A percentile compares a stretch with the other conserved stretches of the same genome.
These are phyloP conservation scores for Cicer judaicum DNA, from an alignment of 306 rosid species.

Conservation along the genomic window DNA sequence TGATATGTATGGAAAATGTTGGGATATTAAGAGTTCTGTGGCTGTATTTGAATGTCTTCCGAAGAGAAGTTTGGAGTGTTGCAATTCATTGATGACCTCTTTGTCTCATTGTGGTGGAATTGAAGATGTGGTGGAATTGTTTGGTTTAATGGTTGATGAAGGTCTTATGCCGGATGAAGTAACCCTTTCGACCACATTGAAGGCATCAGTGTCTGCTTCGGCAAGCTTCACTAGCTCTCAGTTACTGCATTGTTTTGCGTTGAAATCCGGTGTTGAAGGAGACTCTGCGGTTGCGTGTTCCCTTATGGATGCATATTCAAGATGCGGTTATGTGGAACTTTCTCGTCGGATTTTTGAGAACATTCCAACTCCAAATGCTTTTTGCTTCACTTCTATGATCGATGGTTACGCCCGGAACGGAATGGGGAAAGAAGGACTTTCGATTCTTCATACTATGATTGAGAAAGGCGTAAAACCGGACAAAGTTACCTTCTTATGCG, in stretches of 20 bases:
- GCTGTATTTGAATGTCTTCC: slow-evolving; percentile 61
- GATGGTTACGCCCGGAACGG: slow-evolving; percentile 81
- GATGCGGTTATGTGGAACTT: slow-evolving; percentile 64
- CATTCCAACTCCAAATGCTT: slow-evolving; percentile 62
- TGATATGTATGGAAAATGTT: slow-evolving; percentile 81
- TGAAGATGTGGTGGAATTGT: slow-evolving; percentile 80
- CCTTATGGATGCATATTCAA: slow-evolving; percentile 75
- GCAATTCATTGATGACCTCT: slow-evolving; percentile 88
- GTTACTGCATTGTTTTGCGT: slow-evolving; percentile 65
- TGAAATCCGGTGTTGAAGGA: slow-evolving; percentile 72
- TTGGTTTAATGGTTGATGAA: slow-evolving; percentile 76
- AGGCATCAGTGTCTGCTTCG: slow-evolving; percentile 65
- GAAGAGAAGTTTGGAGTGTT: slow-evolving; percentile 61
- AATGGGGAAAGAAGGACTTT: slow-evolving; percentile 71
- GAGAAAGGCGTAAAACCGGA: slow-evolving; percentile 73
- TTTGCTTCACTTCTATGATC: slow-evolving; percentile 84
- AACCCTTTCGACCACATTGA: slow-evolving; percentile 70
- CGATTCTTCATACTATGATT: slow-evolving; percentile 64
- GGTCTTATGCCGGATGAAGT: slow-evolving; percentile 71
- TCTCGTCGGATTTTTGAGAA: slow-evolving; percentile 61
- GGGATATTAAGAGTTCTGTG: slow-evolving; percentile 69
- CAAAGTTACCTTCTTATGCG: slow-evolving; percentile 73
- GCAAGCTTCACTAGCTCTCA: slow-evolving; percentile 56
- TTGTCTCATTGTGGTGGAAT: slow-evolving; percentile 60
- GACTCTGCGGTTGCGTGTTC: slow-evolving; percentile 70